Conservation (phyloP, 139 green algal genomes). For the Tetradesmus lagerheimii region DNA sequence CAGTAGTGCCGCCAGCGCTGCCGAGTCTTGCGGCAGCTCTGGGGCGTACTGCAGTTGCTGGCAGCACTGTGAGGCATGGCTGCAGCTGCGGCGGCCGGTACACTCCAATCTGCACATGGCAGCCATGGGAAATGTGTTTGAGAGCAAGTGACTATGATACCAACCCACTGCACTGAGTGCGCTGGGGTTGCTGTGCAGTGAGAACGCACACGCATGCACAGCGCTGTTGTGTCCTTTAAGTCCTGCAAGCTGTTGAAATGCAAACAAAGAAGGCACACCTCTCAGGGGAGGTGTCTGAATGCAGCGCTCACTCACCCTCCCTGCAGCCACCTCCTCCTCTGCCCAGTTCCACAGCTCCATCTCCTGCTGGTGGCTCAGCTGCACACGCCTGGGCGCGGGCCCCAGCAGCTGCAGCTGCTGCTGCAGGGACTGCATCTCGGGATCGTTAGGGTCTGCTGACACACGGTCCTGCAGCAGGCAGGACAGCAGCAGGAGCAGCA, state of each 20-base stretch:
- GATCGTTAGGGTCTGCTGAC: slow-evolving; percentile 55
- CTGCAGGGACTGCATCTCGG: slow-evolving; percentile 45
- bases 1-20: background rate
- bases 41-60: background rate
- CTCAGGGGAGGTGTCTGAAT: too few species aligned
- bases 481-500: background rate
- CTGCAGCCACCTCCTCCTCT: slow-evolving; percentile 48
- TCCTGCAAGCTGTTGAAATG: too few species aligned
- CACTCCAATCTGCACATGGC: slow-evolving; percentile 58
- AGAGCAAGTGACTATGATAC: too few species aligned
- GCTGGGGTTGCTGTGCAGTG: too few species aligned
- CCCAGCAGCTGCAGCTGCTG: slow-evolving; percentile 55
- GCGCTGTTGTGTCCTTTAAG: background rate
- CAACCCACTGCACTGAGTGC: too few species aligned
- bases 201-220: too few species aligned
- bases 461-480: slow-evolving; percentile 47
- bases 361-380: slow-evolving; percentile 47
- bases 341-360: slow-evolving; percentile 32
- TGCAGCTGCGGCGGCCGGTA: slow-evolving; percentile 55
- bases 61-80: slow-evolving; percentile 59
- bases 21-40: background rate
- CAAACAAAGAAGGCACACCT: too few species aligned
- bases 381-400: slow-evolving; percentile 46
- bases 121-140: too few species aligned
- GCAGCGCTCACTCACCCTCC: slow-evolving; percentile 39